Evolutionary conservation across 306 rosid species (phyloP).

Genomic region (Quercus cerris): DNA sequence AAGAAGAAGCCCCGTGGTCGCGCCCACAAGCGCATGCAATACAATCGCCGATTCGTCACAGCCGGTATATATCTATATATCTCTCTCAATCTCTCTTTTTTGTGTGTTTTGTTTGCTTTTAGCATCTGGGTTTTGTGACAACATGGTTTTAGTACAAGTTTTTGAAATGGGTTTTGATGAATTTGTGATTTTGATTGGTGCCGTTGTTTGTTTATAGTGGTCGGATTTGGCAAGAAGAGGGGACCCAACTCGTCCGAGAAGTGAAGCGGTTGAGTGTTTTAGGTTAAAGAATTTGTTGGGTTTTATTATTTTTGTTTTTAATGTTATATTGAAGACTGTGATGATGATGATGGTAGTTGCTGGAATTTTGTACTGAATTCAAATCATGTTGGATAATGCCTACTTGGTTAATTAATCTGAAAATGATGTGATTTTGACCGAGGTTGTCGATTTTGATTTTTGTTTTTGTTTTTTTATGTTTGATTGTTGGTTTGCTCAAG

Average conservation of each 20-base stretch:
- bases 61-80: slow-evolving; percentile 29
- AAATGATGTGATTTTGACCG: neutral
- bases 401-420: neutral
- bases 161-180: neutral
- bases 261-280: slow-evolving; percentile 12
- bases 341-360: neutral
- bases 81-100: neutral
- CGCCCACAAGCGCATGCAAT: slow-evolving; percentile 55
- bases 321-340: neutral
- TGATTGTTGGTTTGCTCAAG: neutral
- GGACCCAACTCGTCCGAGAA: slow-evolving; percentile 63
- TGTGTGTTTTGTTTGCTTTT: neutral
- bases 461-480: neutral
- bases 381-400: neutral
- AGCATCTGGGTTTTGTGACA: neutral
- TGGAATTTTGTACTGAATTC: neutral
- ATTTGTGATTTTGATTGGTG: neutral
- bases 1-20: slow-evolving; percentile 59
- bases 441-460: neutral
- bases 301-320: neutral
- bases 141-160: neutral
- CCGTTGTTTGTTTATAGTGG: slow-evolving; percentile 28
- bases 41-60: slow-evolving; percentile 57
- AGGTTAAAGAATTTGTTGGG: neutral
- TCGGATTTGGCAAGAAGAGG: slow-evolving; percentile 59